These are phyloP conservation scores for Calonectria pseudoturangicola DNA, from an alignment of 2,329 filamentous ascomycete genomes.

Conservation along the genomic window DNA sequence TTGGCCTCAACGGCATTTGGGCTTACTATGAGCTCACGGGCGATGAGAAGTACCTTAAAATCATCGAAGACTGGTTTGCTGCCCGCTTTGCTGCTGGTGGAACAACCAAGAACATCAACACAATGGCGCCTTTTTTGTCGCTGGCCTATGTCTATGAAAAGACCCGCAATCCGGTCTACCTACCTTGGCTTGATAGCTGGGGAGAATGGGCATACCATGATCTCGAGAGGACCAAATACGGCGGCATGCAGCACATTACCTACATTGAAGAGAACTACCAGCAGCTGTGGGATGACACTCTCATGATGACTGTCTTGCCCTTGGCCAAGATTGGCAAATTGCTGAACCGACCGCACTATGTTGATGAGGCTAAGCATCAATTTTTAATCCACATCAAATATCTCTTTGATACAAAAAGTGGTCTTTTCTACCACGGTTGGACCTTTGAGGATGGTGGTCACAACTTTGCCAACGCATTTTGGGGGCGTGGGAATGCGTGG, in stretches of 20 bases:
- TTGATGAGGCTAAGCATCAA: slow-evolving; percentile 86
- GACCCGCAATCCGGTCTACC: slow-evolving; percentile 79
- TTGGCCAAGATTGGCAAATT: slow-evolving; percentile 86
- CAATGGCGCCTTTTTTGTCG: slow-evolving; percentile 86
- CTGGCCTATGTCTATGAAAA: slow-evolving; percentile 87
- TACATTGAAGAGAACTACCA: slow-evolving; percentile 82
- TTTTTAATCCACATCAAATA: slow-evolving; percentile 88
- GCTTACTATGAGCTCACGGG: slow-evolving; percentile 86
- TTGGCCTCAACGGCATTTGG: slow-evolving; percentile 88
- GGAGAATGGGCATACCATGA: slow-evolving; percentile 89
- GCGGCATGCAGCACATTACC: slow-evolving; percentile 85
- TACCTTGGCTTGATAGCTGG: slow-evolving; percentile 87
- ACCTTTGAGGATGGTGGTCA: slow-evolving; percentile 81
- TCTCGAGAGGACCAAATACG: slow-evolving; percentile 81
- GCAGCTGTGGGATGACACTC: slow-evolving; percentile 89
- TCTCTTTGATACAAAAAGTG: slow-evolving; percentile 81
- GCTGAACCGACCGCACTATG: slow-evolving; percentile 81
- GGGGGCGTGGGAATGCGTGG: slow-evolving; percentile 82
- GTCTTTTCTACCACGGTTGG: slow-evolving; percentile 90
- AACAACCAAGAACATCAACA: slow-evolving; percentile 91
- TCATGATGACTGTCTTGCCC: slow-evolving; percentile 92
- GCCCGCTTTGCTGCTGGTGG: slow-evolving; percentile 81
- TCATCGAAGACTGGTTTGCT: slow-evolving; percentile 84
- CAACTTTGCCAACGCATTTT: slow-evolving; percentile 75
- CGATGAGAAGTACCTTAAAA: slow-evolving; percentile 74